A percentile compares a stretch with the other conserved stretches of the same genome.
These are phyloP conservation scores for Carex littledalei DNA, from an alignment of 176 grass and related monocot genomes.

Conservation along the genomic window DNA sequence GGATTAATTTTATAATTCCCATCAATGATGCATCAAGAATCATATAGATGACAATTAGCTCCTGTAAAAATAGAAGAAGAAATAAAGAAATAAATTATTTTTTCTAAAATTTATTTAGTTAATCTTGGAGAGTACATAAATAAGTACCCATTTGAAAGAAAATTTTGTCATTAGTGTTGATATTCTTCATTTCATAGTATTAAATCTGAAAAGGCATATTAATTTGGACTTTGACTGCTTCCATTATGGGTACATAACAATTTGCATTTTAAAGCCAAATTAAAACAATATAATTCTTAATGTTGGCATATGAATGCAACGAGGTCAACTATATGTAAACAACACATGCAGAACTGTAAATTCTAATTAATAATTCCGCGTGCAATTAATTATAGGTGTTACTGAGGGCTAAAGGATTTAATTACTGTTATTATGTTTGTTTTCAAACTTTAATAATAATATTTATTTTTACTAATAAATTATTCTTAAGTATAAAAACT, in stretches of 20 bases:
- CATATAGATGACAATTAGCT: background rate
- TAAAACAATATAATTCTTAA: background rate
- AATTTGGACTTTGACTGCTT: background rate
- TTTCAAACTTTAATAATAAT: background rate
- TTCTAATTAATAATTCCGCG: background rate
- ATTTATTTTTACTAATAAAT: background rate
- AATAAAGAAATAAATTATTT: background rate
- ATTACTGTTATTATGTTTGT: background rate
- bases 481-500: background rate
- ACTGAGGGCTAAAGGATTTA: background rate
- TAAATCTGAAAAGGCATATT: background rate
- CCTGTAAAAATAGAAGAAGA: background rate
- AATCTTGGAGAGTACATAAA: background rate
- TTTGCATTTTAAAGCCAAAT: background rate
- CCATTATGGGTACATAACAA: background rate
- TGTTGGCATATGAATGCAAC: background rate
- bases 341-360: background rate
- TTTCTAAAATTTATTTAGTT: background rate
- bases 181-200: background rate
- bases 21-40: background rate
- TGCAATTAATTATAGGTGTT: background rate
- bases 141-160: background rate
- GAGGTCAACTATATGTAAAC: background rate
- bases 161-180: background rate
- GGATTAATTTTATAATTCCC: background rate